Evolutionary conservation across 106 monocot species (phyloP).

Genomic region (Dendrobium catenatum): DNA sequence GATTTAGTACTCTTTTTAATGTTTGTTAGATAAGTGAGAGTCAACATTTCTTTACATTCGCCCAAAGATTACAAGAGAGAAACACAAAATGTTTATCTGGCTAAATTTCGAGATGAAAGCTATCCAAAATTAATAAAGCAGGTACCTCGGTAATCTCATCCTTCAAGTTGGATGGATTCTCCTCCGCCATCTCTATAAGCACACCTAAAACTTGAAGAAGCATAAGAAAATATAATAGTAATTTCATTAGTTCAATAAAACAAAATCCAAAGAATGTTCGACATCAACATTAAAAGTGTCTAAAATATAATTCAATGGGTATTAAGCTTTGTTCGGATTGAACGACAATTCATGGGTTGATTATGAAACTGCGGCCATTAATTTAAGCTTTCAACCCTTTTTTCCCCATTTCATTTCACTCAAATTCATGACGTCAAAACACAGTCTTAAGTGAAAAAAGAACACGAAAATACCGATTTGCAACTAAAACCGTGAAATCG

Average conservation of each 20-base stretch:
- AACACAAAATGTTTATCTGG: background rate
- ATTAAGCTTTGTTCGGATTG: background rate
- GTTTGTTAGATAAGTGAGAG: background rate
- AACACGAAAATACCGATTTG: background rate
- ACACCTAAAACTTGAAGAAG: background rate
- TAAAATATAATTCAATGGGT: background rate
- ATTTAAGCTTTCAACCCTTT: background rate
- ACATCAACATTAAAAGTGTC: background rate
- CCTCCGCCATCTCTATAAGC: background rate
- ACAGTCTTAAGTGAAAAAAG: background rate
- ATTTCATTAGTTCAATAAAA: background rate
- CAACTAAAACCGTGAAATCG: background rate
- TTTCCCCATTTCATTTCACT: too few relatives aligned
- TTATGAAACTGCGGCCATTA: background rate
- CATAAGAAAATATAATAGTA: background rate
- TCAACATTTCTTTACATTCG: background rate
- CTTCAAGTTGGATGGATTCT: slow-evolving; percentile 4
- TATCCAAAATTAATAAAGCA: too few relatives aligned
- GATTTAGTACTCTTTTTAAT: background rate
- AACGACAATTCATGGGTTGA: background rate
- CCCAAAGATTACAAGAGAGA: background rate
- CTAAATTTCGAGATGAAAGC: too few relatives aligned
- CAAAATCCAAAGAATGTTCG: background rate
- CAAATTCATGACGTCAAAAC: background rate
- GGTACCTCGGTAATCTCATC: slow-evolving; percentile 28